A percentile compares a stretch with the other conserved stretches of the same genome.
These are phyloP conservation scores for Sporothrix globosa DNA, from an alignment of 2,329 filamentous ascomycete species.

Conservation along the genomic window DNA sequence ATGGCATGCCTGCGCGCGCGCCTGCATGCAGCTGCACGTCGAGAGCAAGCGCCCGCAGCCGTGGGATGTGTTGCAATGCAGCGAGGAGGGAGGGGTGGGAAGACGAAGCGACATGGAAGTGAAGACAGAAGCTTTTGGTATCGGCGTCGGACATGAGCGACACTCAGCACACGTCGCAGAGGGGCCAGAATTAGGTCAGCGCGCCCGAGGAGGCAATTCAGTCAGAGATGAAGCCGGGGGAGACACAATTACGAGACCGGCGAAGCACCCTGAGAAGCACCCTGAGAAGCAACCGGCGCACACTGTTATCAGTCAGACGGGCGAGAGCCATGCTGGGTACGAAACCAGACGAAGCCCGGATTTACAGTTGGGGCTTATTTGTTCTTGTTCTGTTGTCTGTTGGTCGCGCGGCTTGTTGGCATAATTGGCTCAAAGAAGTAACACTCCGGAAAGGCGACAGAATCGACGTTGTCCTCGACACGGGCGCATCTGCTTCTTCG, in stretches of 20 bases:
- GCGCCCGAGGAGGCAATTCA: no score
- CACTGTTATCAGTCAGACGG: not conserved
- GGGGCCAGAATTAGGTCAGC: not conserved
- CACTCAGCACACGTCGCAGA: not conserved
- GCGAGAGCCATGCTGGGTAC: not conserved
- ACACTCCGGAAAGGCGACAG: not conserved
- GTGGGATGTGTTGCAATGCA: slow-evolving; percentile 22
- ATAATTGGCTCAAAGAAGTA: slow-evolving; percentile 7
- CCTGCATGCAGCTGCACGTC: slow-evolving; percentile 20
- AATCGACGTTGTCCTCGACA: no score
- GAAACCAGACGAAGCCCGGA: not conserved
- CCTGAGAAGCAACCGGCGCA: not conserved
- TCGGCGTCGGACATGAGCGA: slow-evolving; percentile 2
- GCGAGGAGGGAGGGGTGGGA: not conserved
- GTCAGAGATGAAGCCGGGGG: not conserved
- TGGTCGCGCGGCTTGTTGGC: not conserved
- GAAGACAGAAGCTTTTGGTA: not conserved
- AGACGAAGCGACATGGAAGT: not conserved
- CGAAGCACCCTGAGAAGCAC: not conserved
- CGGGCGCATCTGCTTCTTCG: no score
- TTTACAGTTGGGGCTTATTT: slow-evolving; percentile 9
- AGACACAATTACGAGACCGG: not conserved
- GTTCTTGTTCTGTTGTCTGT: not conserved
- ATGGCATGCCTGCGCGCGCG: not conserved
- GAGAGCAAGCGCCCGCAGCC: slow-evolving; percentile 4